These are phyloP conservation scores for Fraxinus nigra DNA, from an alignment of 305 asterid genomes.

Conservation along the genomic window DNA sequence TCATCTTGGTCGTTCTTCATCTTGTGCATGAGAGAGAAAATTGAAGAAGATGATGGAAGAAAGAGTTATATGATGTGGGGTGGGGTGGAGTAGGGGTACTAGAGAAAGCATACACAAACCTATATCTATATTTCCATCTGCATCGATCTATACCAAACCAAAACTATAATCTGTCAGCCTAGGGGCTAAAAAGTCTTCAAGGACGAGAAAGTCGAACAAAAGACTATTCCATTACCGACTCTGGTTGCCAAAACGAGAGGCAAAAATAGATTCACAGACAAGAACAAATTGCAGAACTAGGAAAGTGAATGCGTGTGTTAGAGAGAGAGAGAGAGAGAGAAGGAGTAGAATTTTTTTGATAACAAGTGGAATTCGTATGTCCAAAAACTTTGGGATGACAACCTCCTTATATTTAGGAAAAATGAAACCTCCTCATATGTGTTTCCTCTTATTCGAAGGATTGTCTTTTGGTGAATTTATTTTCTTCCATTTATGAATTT, in stretches of 20 bases:
- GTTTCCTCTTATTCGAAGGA: neutral
- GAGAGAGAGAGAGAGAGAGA: neutral
- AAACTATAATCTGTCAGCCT: neutral
- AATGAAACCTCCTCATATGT: neutral
- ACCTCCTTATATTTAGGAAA: constrained; percentile 2
- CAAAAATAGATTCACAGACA: neutral
- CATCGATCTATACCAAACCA: neutral
- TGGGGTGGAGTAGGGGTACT: neutral
- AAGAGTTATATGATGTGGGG: neutral
- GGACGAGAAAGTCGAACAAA: neutral
- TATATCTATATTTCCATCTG: neutral
- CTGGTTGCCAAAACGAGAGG: neutral
- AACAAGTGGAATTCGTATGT: neutral
- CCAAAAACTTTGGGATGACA: neutral
- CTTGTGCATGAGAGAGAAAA: neutral
- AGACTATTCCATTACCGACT: neutral
- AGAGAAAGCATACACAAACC: neutral
- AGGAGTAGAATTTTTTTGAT: neutral
- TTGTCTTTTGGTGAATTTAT: neutral
- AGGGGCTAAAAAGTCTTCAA: neutral
- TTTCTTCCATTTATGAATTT: neutral
- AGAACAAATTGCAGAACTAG: neutral
- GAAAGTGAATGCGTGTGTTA: neutral
- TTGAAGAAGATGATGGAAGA: constrained; percentile 5
- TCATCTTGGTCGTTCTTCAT: constrained; percentile 26